Evolutionary conservation across 306 rosid genomes (phyloP).

Genomic region (Hylodesmum podocarpum): DNA sequence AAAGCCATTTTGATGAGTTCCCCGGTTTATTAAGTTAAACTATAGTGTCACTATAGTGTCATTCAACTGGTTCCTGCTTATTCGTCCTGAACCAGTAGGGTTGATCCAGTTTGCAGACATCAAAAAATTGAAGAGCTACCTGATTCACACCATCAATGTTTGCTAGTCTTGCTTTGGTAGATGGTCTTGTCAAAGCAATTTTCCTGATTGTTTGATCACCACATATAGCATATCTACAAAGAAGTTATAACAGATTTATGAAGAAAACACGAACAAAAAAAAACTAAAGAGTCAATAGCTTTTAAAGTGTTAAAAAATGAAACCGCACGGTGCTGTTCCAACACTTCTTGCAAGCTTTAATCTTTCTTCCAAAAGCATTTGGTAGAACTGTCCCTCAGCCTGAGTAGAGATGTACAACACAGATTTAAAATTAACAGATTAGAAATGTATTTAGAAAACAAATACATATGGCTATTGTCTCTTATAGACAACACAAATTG

Average conservation of each 20-base stretch:
- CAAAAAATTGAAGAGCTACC: conserved; percentile 44
- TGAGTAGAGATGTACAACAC: conserved; percentile 34
- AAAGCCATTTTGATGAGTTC: conserved; percentile 11
- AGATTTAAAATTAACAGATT: conserved; percentile 9
- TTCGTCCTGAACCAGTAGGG: conserved; percentile 9
- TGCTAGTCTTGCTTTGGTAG: conserved; percentile 86
- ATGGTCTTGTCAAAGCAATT: conserved; percentile 80
- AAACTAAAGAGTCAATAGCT: conserved; percentile 4
- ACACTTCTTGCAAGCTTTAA: conserved; percentile 68
- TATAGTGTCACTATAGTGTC: not conserved
- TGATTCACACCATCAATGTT: conserved; percentile 92
- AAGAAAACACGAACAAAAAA: conserved; percentile 7
- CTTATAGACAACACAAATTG: conserved; percentile 11
- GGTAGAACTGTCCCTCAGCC: conserved; percentile 68
- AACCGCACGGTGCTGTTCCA: conserved; percentile 88
- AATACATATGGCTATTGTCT: conserved; percentile 14
- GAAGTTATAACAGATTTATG: not conserved
- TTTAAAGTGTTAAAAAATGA: conserved; percentile 17
- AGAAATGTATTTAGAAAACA: conserved; percentile 17
- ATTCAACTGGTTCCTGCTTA: conserved; percentile 2
- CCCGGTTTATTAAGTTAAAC: conserved; percentile 2
- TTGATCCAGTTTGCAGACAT: not conserved
- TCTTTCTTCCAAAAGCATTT: conserved; percentile 84
- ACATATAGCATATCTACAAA: conserved; percentile 79
- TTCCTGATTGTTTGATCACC: conserved; percentile 81